Conservation (phyloP, 2,329 filamentous ascomycete species). For the Penicillium brasilianum region DNA sequence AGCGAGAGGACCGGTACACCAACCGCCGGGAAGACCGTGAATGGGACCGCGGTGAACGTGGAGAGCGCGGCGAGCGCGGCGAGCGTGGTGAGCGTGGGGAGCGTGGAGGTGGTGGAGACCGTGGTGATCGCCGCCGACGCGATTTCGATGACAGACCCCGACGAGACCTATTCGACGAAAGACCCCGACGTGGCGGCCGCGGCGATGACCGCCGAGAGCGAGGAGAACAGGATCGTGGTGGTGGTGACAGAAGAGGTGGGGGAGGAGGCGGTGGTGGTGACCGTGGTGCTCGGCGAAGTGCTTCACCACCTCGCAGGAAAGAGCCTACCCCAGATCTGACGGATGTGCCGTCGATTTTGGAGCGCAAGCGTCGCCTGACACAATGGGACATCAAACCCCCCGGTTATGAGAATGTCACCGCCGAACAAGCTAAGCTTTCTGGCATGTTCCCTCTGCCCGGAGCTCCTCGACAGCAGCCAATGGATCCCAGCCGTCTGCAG, state of each 20-base stretch:
- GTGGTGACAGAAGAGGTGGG: slow-evolving; percentile 59
- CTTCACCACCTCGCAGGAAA: slow-evolving; percentile 82
- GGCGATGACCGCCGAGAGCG: slow-evolving; percentile 32
- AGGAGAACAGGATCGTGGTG: slow-evolving; percentile 48
- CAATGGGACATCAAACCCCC: slow-evolving; percentile 99
- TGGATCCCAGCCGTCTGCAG: slow-evolving; percentile 92
- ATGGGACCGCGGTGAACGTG: slow-evolving; percentile 56
- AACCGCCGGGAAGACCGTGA: slow-evolving; percentile 75
- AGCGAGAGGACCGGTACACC: slow-evolving; percentile 89
- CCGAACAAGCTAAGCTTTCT: slow-evolving; percentile 97
- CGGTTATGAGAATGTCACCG: slow-evolving; percentile 96
- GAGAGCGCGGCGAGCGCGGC: slow-evolving; percentile 22
- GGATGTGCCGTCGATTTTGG: slow-evolving; percentile 77
- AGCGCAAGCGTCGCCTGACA: slow-evolving; percentile 88
- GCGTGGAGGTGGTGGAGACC: slow-evolving; percentile 43
- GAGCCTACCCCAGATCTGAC: slow-evolving; percentile 96
- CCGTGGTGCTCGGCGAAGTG: slow-evolving; percentile 64
- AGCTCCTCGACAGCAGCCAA: slow-evolving; percentile 89
- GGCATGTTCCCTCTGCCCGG: slow-evolving; percentile 94
- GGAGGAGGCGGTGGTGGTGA: slow-evolving; percentile 2
- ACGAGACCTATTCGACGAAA: slow-evolving; percentile 67
- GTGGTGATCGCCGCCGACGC: slow-evolving; percentile 61
- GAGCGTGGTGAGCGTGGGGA: slow-evolving; percentile 40
- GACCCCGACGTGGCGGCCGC: slow-evolving; percentile 53
- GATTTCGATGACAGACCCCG: slow-evolving; percentile 67